Evolutionary conservation across 2,329 filamentous ascomycete genomes (phyloP), one percentile per base, ranked within the genome.

Genomic region (Myotisia sp.): DNA sequence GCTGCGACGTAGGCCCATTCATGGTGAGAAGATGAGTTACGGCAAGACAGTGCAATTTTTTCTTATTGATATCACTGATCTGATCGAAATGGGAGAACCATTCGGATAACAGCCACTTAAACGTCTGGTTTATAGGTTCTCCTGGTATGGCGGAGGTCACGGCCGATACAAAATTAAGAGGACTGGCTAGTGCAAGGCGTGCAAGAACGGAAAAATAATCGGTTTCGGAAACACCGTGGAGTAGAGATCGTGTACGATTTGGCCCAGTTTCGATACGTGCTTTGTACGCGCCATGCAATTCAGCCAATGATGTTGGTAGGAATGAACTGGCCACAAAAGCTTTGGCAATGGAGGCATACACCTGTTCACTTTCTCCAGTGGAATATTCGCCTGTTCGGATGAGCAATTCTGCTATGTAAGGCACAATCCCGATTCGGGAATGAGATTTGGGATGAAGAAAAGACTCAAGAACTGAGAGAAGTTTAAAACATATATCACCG

Each of bases 131-230:
- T 36, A 56, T 48, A 2, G 49, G 39, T 8, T 49, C 46, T 9
- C 29, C 22, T 2, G 47, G 46, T 14, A 50, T 51, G 6, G 59
- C 51, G 7, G 58, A 51, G 6, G 50, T 48, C 33, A 72, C 48
- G 1, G 65, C 67, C 29, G 65, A 60, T 8, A 76, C 61, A 44
- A 93, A 79, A 2, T 80, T 62, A 2, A 58, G 58, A 1, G 86
- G 82, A 23, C 79, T 79, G 1, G 76, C 75, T 2, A 92, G 60
- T 0, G 77, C 72, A 10, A 95, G 68, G 1, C 86, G 78, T 2
- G 83, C 77, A 2, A 98, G 66, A 2, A 95, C 74, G 3, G 74
- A 71, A 49, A 92, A 79, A 53, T 92, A 93, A 51, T 93, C 82
- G 0, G 80, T 80, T 50, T 93, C 76, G 1, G 81, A 76, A 7